phyloP scores from a whole-genome alignment of 345 rosid species.

The Isatis tinctoria region DNA sequence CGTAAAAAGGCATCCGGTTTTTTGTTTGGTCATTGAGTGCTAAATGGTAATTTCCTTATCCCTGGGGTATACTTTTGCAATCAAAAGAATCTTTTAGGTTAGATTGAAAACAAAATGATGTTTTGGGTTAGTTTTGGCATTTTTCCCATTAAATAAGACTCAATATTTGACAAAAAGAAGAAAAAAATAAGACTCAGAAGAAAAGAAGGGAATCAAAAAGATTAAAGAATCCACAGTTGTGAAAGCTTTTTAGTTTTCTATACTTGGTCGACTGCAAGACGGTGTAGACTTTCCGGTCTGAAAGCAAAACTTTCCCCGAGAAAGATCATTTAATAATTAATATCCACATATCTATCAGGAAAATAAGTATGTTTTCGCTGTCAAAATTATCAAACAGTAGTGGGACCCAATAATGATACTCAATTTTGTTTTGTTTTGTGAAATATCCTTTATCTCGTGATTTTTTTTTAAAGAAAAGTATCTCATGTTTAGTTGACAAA shows the following conservation, averaged over 20 bases:
- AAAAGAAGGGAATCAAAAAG: neutral
- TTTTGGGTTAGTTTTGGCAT: no score
- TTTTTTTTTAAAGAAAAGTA: no score
- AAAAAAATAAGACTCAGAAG: conserved; percentile 20
- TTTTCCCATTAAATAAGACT: no score
- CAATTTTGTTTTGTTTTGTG: neutral
- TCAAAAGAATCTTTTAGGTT: no score
- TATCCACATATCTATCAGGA: neutral
- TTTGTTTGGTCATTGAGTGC: no score
- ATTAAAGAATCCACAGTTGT: conserved; percentile 13
- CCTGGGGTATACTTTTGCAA: no score
- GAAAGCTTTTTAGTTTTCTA: neutral
- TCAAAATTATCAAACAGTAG: neutral
- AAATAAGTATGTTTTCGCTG: neutral
- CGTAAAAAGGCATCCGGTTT: no score
- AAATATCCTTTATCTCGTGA: no score
- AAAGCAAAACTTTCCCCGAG: neutral
- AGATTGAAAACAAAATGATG: no score
- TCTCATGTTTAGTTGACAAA: neutral
- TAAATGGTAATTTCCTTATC: no score
- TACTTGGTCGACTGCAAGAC: neutral
- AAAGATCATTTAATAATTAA: neutral
- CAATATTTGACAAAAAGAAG: no score
- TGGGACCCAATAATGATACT: neutral
- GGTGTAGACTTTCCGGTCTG: conserved; percentile 7